These are phyloP conservation scores for Plasmodium adleri DNA, from an alignment of 169 alveolate genomes.

Conservation along the genomic window DNA sequence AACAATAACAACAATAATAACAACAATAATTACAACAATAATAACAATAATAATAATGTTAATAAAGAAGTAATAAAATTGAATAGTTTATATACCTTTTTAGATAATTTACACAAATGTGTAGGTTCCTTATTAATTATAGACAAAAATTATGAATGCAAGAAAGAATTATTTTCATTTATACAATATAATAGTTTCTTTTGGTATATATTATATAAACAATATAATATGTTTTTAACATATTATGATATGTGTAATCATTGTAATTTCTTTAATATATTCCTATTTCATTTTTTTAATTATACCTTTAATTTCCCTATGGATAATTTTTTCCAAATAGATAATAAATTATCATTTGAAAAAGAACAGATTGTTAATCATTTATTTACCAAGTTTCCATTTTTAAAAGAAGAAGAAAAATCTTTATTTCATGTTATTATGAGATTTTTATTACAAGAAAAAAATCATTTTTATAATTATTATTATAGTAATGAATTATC, in stretches of 20 bases:
- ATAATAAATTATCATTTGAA: slow-evolving; percentile 20
- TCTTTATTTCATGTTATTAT: slow-evolving; percentile 29
- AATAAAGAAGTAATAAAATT: slow-evolving; percentile 36
- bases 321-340: slow-evolving; percentile 65
- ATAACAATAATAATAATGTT: too few relatives aligned
- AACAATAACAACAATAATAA: too few relatives aligned
- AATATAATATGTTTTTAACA: slow-evolving; percentile 52
- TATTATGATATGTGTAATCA: slow-evolving; percentile 51
- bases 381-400: slow-evolving; percentile 21
- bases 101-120: slow-evolving; percentile 32
- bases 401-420: slow-evolving; percentile 44
- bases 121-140: slow-evolving; percentile 43
- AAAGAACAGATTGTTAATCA: background rate
- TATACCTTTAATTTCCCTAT: slow-evolving; percentile 69
- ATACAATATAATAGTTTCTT: slow-evolving; percentile 49
- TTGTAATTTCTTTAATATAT: slow-evolving; percentile 46
- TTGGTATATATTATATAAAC: slow-evolving; percentile 68
- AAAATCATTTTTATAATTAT: slow-evolving; percentile 65
- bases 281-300: slow-evolving; percentile 55
- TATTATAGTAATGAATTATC: slow-evolving; percentile 41
- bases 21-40: too few relatives aligned
- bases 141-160: slow-evolving; percentile 28
- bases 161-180: slow-evolving; percentile 45
- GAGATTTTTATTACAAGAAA: slow-evolving; percentile 46
- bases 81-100: slow-evolving; percentile 15